Evolutionary conservation across 2,329 filamentous ascomycete genomes (phyloP), one percentile per base, ranked within the genome.

Genomic region (Epicoccum sorghinum): DNA sequence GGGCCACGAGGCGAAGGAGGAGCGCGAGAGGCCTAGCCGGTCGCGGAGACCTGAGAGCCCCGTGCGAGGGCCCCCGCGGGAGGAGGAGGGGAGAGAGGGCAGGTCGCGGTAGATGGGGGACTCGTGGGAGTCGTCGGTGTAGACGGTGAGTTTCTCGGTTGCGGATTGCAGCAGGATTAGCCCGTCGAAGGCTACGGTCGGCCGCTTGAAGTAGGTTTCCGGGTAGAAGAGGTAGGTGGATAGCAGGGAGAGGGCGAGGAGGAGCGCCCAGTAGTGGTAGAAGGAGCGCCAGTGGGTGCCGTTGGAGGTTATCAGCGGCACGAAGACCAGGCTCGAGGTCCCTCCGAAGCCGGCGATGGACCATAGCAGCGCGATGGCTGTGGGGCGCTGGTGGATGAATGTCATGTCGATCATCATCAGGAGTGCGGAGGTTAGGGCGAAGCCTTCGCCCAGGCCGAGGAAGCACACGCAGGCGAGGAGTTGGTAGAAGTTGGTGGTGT

Each of bases 191-290:
- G 77, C 75, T 7, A 79, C 68, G 0, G 71, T 71, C 0, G 76
- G 76, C 1, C 77, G 70, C 45, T 75, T 67, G 62, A 77, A 79
- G 57, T 74, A 78, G 1, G 74, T 78, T 41, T 78, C 76, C 0
- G 74, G 74, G 22, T 65, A 70, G 10, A 72, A 65, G 22, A 74
- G 55, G 27, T 74, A 67, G 1, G 65, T 62, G 2, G 73, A 48
- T 1, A 74, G 2, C 18, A 75, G 57, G 0, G 72, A 52, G 4
- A 70, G 29, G 1, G 58, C 29, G 6, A 65, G 56, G 2, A 68
- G 66, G 5, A 67, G 59, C 1, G 64, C 50, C 73, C 70, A 74
- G 13, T 52, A 55, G 18, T 61, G 59, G 57, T 76, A 78, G 46
- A 73, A 71, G 0, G 52, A 32, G 12, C 70, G 69, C 75, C 75